Percentiles rank a stretch among this genome's conserved stretches.
phyloP scores from a whole-genome alignment of 495 filamentous ascomycete species.

The Trichoderma virens region DNA sequence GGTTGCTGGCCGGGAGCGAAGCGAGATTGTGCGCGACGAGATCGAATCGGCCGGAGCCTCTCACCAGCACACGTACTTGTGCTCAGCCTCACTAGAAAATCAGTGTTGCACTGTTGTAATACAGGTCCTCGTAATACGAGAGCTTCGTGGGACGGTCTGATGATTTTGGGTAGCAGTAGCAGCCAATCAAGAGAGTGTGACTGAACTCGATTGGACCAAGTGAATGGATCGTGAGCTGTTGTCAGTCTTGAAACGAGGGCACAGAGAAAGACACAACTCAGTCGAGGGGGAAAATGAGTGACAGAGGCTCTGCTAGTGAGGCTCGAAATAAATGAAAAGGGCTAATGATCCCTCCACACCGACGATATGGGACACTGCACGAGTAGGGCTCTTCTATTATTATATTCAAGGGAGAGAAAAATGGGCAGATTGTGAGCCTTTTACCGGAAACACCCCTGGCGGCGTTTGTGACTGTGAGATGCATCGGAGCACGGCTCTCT shows the following conservation, averaged over 20 bases:
- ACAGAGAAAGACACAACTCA: background rate
- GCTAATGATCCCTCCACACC: background rate
- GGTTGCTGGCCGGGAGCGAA: background rate
- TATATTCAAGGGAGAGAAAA: background rate
- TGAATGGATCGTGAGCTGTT: no score
- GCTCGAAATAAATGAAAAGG: background rate
- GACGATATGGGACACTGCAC: no score
- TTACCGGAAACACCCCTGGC: background rate
- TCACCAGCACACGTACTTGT: background rate
- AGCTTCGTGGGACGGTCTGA: background rate
- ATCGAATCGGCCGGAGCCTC: background rate
- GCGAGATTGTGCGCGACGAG: constrained; percentile 6
- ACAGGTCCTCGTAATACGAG: no score
- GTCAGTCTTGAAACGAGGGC: background rate
- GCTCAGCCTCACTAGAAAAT: no score
- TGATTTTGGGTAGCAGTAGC: background rate
- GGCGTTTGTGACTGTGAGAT: background rate
- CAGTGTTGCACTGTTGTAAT: no score
- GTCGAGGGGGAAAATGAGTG: background rate
- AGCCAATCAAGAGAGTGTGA: background rate
- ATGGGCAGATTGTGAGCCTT: background rate
- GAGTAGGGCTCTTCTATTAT: background rate
- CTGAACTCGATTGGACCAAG: background rate
- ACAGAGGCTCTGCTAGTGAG: background rate
- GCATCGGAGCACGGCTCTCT: background rate